Percentiles rank a stretch among this genome's conserved stretches.
Conservation (phyloP, 2,329 filamentous ascomycete genomes). For the Aphanoascus verrucosus region DNA sequence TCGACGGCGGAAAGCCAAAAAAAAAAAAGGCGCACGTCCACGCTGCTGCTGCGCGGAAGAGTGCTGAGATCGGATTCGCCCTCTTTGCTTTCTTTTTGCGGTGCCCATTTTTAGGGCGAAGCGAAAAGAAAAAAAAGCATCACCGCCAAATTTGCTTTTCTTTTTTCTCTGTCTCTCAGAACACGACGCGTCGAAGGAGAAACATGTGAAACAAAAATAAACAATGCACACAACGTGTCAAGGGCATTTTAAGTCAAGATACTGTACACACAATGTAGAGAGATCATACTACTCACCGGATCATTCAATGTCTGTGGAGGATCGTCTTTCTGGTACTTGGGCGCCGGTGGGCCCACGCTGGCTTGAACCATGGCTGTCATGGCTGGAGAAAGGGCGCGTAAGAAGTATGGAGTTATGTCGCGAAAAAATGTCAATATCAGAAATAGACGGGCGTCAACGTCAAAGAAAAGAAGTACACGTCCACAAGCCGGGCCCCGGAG, state of each 20-base stretch:
- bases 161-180: not conserved
- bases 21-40: not conserved
- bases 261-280: not conserved
- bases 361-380: conserved; percentile 37
- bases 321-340: conserved; percentile 40
- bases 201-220: conserved; percentile 16
- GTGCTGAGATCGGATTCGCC: too few relatives aligned
- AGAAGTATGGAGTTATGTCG: conserved; percentile 8
- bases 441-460: not conserved
- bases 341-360: conserved; percentile 30
- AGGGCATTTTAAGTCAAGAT: not conserved
- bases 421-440: not conserved
- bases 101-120: not conserved
- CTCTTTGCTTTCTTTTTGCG: not conserved
- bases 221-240: conserved; percentile 9
- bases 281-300: conserved; percentile 33
- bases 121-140: not conserved
- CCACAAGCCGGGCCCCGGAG: not conserved
- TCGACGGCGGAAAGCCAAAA: not conserved
- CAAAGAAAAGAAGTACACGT: not conserved
- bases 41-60: not conserved
- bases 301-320: conserved; percentile 30
- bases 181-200: conserved; percentile 6
- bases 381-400: conserved; percentile 12
- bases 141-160: not conserved